Evolutionary conservation across 2,329 filamentous ascomycete genomes (phyloP), one percentile per base, ranked within the genome.

Genomic region (Ceratocystis cacaofunesta): DNA sequence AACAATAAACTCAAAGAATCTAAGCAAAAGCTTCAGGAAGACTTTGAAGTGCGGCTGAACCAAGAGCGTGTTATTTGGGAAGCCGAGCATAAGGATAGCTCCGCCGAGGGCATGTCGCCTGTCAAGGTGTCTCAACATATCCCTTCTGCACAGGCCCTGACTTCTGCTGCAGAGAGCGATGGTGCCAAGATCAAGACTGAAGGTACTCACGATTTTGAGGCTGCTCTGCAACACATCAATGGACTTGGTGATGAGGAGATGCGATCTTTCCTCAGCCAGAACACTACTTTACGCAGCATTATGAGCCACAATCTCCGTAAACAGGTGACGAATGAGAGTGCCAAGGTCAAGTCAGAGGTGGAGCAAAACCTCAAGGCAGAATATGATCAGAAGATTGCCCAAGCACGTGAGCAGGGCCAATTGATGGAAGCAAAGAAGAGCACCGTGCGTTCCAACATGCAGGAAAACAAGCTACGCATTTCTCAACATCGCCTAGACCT

Each of bases 391-490:
- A 85, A 83, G 74, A 75, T 83, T 25, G 70, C 72, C 12, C 78
- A 79, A 62, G 83, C 81, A 10, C 77, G 79, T 64, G 82, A 86
- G 68, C 81, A 87, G 73, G 87, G 86, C 2, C 82, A 87, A 63
- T 81, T 87, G 68, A 82, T 94, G 76, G 85, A 86, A 57, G 83
- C 85, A 44, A 92, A 92, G 77, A 90, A 89, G 73, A 83, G 82
- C 64, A 83, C 83, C 1, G 78, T 89, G 61, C 88, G 88, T 69
- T 80, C 92, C 69, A 92, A 90, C 72, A 88, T 95, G 84, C 78
- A 85, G 5, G 87, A 92, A 70, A 89, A 86, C 70, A 85, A 86
- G 72, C 76, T 81, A 60, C 83, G 81, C 68, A 76, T 78, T 7
- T 83, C 85, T 0, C 80, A 80, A 62, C 88, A 87, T 3, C 95